A percentile compares a stretch with the other conserved stretches of the same genome.
phyloP scores from a whole-genome alignment of 1,284 basidiomycete species.

The Irpex lacteus region DNA sequence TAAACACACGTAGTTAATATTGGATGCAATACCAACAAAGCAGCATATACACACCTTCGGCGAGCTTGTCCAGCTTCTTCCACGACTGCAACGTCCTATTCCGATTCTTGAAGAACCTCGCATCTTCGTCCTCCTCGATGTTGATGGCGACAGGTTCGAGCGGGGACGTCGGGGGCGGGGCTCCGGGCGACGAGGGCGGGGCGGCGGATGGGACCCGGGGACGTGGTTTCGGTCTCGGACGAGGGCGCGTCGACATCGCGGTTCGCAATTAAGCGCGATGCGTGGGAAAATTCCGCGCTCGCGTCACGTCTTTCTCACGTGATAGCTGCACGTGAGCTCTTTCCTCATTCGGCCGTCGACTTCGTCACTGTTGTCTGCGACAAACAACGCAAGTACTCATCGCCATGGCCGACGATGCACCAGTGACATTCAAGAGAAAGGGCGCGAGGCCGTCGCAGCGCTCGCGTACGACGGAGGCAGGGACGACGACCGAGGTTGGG shows the following conservation, averaged over 20 bases:
- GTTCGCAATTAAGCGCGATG: conserved; percentile 21
- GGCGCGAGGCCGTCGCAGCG: conserved; percentile 53
- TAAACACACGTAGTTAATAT: background rate
- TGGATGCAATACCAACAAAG: background rate
- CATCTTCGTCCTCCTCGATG: conserved; percentile 51
- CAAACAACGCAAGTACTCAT: background rate
- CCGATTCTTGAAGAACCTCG: conserved; percentile 61
- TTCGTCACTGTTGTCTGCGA: background rate
- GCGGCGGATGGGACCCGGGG: conserved; percentile 25
- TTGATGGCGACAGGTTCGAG: conserved; percentile 7
- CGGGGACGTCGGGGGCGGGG: conserved; percentile 5
- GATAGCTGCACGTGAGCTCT: background rate
- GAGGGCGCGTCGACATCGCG: conserved; percentile 41
- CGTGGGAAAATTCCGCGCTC: conserved; percentile 47
- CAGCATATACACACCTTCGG: conserved; percentile 41
- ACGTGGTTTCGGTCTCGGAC: conserved; percentile 51
- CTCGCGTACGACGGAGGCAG: conserved; percentile 33
- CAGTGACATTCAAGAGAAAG: conserved; percentile 53
- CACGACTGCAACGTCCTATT: conserved; percentile 51
- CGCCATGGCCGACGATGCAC: conserved; percentile 26
- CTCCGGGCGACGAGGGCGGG: conserved; percentile 22
- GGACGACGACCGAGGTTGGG: conserved; percentile 35
- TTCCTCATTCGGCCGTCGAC: conserved; percentile 11
- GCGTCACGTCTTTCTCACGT: conserved; percentile 4
- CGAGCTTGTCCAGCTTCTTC: conserved; percentile 52